Evolutionary conservation across 441 rosid species (phyloP).

Genomic region (Cnidoscolus chayamansa): DNA sequence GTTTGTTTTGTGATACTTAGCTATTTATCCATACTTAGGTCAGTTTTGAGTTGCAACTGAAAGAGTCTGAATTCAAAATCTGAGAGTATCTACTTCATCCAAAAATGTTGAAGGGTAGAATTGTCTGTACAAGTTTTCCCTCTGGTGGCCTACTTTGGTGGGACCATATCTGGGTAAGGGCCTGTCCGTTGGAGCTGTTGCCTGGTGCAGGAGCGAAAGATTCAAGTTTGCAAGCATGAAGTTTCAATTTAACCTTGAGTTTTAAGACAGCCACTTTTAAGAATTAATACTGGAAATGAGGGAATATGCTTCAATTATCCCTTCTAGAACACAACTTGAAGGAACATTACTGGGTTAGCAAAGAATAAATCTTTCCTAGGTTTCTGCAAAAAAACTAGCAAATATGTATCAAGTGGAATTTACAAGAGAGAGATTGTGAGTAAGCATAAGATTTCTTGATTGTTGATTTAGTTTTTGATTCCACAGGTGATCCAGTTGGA

Average conservation of each 20-base stretch:
- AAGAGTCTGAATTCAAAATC: background rate
- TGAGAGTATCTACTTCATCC: background rate
- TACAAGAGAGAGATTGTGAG: background rate
- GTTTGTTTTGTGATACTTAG: constrained; percentile 7
- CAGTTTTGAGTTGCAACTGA: background rate
- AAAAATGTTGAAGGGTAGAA: background rate
- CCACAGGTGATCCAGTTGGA: constrained; percentile 78
- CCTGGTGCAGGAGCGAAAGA: background rate
- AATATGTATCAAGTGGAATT: background rate
- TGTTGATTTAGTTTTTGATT: constrained; percentile 22
- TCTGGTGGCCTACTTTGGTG: background rate
- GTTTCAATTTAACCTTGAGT: background rate
- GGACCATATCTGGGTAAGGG: background rate
- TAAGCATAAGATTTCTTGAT: constrained; percentile 1
- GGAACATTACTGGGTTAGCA: background rate
- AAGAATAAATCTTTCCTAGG: background rate
- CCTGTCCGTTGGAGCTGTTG: background rate
- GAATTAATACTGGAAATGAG: background rate
- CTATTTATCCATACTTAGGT: background rate
- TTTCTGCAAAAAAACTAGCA: background rate
- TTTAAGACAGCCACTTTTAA: background rate
- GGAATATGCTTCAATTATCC: background rate
- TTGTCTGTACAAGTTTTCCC: background rate
- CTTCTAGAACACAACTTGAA: background rate
- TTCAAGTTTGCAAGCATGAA: background rate